phyloP scores from a whole-genome alignment of 1,284 basidiomycete genomes.

The Pisolithus thermaeus region DNA sequence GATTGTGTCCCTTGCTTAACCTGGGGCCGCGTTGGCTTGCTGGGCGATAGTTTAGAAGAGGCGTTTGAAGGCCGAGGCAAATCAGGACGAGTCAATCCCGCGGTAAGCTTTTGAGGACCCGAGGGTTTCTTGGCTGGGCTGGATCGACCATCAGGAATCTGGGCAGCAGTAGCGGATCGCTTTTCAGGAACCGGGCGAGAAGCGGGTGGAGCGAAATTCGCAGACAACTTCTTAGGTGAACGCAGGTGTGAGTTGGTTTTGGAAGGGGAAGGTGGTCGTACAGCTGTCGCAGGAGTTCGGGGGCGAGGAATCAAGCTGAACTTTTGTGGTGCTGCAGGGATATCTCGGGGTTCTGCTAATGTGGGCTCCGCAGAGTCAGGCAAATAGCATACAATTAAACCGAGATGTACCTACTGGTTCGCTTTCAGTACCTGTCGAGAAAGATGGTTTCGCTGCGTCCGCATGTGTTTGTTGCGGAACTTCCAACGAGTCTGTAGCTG shows the following conservation, averaged over 20 bases:
- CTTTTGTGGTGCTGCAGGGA: constrained; percentile 21
- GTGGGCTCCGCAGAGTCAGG: background rate
- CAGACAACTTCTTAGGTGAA: constrained; percentile 40
- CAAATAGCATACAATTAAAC: too few species aligned
- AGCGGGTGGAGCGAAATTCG: constrained; percentile 60
- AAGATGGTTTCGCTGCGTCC: background rate
- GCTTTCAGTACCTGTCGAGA: constrained; percentile 2
- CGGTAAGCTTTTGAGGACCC: constrained; percentile 33
- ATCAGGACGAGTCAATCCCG: constrained; percentile 16
- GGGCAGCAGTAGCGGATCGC: constrained; percentile 24
- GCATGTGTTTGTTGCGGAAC: background rate
- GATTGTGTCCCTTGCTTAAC: constrained; percentile 14
- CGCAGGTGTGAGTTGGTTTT: constrained; percentile 14
- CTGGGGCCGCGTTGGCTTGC: constrained; percentile 39
- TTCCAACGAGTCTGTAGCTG: background rate
- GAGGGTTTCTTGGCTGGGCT: constrained; percentile 47
- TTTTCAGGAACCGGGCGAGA: constrained; percentile 50
- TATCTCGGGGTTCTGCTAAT: constrained; percentile 2
- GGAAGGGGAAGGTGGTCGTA: constrained; percentile 23
- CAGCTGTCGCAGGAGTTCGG: constrained; percentile 13
- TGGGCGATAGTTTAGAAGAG: constrained; percentile 38
- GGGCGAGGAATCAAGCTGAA: constrained; percentile 27
- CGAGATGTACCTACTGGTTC: background rate
- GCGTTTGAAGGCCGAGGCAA: constrained; percentile 24
- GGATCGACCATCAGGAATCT: constrained; percentile 27